Conservation (phyloP, 2,329 filamentous ascomycete genomes). For the Hymenoscyphus fructigenus region DNA sequence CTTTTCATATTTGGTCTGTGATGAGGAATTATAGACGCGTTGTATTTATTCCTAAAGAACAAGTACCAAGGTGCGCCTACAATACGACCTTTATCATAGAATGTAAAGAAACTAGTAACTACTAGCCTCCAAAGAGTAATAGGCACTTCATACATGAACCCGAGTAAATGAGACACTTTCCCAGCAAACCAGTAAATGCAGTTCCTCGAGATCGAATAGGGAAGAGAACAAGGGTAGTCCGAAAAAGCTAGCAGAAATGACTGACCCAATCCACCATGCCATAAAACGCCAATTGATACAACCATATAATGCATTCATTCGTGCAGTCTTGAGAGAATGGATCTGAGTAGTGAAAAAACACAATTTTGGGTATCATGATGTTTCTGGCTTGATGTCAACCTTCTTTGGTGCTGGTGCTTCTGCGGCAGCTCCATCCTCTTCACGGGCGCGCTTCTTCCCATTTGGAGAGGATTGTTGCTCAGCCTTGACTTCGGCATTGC, state of each 20-base stretch:
- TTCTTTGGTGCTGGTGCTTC: constrained; percentile 60
- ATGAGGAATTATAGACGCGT: no score
- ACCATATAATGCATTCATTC: constrained; percentile 11
- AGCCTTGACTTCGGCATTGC: constrained; percentile 8
- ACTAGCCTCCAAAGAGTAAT: neutral
- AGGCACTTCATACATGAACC: neutral
- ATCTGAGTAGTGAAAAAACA: constrained; percentile 12
- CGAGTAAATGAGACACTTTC: neutral
- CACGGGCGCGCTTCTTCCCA: constrained; percentile 25
- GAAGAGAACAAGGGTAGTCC: neutral
- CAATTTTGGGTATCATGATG: constrained; percentile 30
- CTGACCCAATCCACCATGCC: constrained; percentile 9
- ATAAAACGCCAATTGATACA: constrained; percentile 23
- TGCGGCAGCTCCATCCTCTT: constrained; percentile 27
- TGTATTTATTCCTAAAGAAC: neutral
- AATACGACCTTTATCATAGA: neutral
- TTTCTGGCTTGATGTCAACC: constrained; percentile 45
- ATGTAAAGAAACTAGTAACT: neutral
- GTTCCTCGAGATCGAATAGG: neutral
- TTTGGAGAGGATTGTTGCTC: constrained; percentile 14
- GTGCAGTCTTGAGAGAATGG: constrained; percentile 1
- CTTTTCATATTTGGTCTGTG: no score
- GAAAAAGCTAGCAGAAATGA: neutral
- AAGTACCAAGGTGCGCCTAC: neutral
- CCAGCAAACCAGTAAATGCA: neutral